Base-by-base conservation (phyloP, 108 stramenopile genomes). In the Pseudonitzschia multiseries region DNA sequence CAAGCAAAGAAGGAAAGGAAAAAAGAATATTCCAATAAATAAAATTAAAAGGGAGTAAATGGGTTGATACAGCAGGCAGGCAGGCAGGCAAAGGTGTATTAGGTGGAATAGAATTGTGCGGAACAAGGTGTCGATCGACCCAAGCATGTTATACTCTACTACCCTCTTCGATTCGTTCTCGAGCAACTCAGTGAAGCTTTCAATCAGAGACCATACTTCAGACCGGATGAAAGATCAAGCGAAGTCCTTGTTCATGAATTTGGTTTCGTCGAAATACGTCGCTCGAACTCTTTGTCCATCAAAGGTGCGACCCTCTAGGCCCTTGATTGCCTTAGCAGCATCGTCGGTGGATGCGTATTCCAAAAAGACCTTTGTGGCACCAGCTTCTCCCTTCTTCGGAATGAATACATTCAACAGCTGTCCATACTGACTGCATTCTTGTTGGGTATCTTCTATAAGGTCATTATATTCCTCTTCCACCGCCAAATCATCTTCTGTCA, bases 381-480 rank as follows among this genome's bases (percentile, higher is more conserved):
- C 94, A 20, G 70, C 56, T 54, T 91, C 86, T 12, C 87, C 91
- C 20, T 64, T 65, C 62, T 85, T 83, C 33, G 95, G 93, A 70
- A 97, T 96, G 57, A 87, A 72, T 57, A 96, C 84, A 28, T 79
- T 79, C 54, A 87, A 85, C 48, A 98, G 76, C 21, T 88, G 74
- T 22, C 97, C 97, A 81, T 95, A 98, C 51, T 89, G 87, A 27
- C 81, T 69, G 70, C 97, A 96, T 83, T 96, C 96, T 36, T 94
- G 93, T 70, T 87, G 81, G n/a, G 96, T 98, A 61, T 96, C 97
- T 81, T 95, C 91, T 69, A 96, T 43, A 44, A 98, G 92, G 46
- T 96, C 96, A 46, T 87, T 80, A 62, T 93, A 93, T 60, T 94
- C 94, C 43, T 88, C 84, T 33, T 93, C 92, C 51, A 93, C 83